Evolutionary conservation across 345 rosid species (phyloP).

Genomic region (Eucalyptus microcorys): DNA sequence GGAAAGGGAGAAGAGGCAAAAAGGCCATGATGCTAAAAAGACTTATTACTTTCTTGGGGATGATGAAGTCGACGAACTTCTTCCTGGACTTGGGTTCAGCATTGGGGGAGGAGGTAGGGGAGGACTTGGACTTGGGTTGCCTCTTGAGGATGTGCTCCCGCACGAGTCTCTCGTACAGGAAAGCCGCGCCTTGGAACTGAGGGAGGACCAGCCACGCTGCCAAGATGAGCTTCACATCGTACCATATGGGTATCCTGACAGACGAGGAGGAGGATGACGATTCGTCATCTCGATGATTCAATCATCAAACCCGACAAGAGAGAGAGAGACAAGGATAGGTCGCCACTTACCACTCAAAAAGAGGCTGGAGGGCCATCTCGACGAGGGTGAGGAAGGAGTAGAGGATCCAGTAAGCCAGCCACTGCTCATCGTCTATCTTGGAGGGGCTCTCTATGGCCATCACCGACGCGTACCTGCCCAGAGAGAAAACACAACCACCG

Average conservation of each 20-base stretch:
- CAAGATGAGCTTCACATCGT: conserved; percentile 16
- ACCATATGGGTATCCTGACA: conserved; percentile 32
- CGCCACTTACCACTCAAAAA: conserved; percentile 15
- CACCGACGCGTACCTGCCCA: conserved; percentile 24
- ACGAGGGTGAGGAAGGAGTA: conserved; percentile 30
- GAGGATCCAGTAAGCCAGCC: conserved; percentile 43
- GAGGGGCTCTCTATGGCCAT: conserved; percentile 31
- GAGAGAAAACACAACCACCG: neutral
- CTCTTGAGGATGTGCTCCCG: conserved; percentile 1
- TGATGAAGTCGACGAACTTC: neutral
- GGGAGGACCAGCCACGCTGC: conserved; percentile 37
- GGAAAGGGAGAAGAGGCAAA: neutral
- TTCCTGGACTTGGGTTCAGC: neutral
- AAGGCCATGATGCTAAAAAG: neutral
- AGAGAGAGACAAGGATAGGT: neutral
- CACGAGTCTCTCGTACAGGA: conserved; percentile 18
- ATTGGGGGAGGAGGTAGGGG: neutral
- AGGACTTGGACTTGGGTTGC: neutral
- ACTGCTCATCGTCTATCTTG: conserved; percentile 25
- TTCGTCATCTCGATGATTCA: neutral
- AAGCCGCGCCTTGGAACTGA: conserved; percentile 36
- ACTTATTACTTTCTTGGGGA: neutral
- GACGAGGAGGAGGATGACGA: accelerated
- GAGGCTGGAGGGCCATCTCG: conserved; percentile 23
- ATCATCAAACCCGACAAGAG: neutral